Percentiles rank a stretch among this genome's conserved stretches.
These are phyloP conservation scores for Backusella parvicylindrica DNA, from an alignment of 192 early-diverging fungal species.

Conservation along the genomic window DNA sequence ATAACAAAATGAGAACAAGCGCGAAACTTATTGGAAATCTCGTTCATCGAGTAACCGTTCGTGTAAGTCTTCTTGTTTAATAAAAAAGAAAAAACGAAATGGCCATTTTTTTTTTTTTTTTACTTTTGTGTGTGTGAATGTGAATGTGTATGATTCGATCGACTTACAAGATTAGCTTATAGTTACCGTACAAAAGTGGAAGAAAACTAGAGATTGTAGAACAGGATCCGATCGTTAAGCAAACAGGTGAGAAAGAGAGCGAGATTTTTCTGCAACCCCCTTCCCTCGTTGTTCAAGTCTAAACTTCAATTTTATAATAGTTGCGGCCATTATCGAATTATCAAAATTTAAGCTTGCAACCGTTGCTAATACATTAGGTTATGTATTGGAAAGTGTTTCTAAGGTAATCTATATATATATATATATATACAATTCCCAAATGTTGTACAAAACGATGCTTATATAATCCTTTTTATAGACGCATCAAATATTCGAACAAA, in stretches of 20 bases:
- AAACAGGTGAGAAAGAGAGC: conserved; percentile 24
- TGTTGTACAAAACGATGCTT: background rate
- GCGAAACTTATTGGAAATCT: conserved; percentile 16
- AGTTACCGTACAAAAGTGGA: conserved; percentile 71
- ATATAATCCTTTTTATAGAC: background rate
- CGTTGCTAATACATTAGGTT: conserved; percentile 62
- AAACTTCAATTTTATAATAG: conserved; percentile 28
- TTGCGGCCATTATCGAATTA: conserved; percentile 67
- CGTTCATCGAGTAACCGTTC: conserved; percentile 13
- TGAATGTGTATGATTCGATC: no score
- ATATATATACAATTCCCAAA: background rate
- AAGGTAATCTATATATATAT: conserved; percentile 35
- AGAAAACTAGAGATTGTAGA: conserved; percentile 57
- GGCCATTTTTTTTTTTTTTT: no score
- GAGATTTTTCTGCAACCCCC: background rate
- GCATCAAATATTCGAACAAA: conserved; percentile 38
- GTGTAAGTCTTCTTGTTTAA: conserved; percentile 1
- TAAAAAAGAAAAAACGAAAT: background rate
- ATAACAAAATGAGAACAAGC: conserved; percentile 6
- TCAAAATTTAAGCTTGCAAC: conserved; percentile 66
- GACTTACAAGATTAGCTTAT: background rate
- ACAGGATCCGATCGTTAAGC: conserved; percentile 67
- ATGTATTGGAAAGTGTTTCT: conserved; percentile 69
- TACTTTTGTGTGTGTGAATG: background rate
- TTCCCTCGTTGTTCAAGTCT: background rate